Evolutionary conservation across 2,329 filamentous ascomycete species (phyloP), one percentile per base, ranked within the genome.

Genomic region (Thelonectria blattea): DNA sequence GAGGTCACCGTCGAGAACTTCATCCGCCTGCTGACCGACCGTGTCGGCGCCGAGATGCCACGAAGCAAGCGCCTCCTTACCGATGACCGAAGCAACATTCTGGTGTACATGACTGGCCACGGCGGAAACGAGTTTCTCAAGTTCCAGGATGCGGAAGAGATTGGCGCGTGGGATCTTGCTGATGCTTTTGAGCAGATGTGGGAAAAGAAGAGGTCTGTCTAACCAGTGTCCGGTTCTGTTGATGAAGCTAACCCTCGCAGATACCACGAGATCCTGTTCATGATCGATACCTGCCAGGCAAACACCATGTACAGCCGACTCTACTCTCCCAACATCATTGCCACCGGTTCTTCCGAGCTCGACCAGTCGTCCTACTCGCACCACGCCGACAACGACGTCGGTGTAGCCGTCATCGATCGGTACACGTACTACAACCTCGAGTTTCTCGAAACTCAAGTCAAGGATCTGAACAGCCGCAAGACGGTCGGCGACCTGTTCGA

Each of bases 151-250:
- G 92, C 93, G 7, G 95, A 99, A 76, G 95, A 99, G 78, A 98
- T 99, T 67, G 93, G 92, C 57, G 93, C 93, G 0, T 97, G 96
- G 75, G 95, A 99, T 78, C 81, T 99, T 58, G 95, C 96, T 5
- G 92, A 99, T 76, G 95, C 95, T 0, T 98, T 99, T 75, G 93
- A 96, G 78, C 94, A 99, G 81, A 99, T 99, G 95, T 97, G 93
- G 91, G 95, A 99, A 84, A 99, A 99, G 87, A 96, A 96, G 81
- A 89, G 95, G 82, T 89, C n/a, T 12, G 66, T 47, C 18, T 14
- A 18, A 30, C 17, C n/a, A 18, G 20, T 42, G 27, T 20, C 15
- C 11, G 17, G 10, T 20, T 3, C 42, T 30, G 5, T 43, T 39
- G 8, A 22, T 32, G 27, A n/a, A 47, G 22, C 60, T 67, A 45